Percentiles rank a stretch among this genome's conserved stretches.
These are phyloP conservation scores for Rubus parviflorus DNA, from an alignment of 306 rosid genomes.

Conservation along the genomic window DNA sequence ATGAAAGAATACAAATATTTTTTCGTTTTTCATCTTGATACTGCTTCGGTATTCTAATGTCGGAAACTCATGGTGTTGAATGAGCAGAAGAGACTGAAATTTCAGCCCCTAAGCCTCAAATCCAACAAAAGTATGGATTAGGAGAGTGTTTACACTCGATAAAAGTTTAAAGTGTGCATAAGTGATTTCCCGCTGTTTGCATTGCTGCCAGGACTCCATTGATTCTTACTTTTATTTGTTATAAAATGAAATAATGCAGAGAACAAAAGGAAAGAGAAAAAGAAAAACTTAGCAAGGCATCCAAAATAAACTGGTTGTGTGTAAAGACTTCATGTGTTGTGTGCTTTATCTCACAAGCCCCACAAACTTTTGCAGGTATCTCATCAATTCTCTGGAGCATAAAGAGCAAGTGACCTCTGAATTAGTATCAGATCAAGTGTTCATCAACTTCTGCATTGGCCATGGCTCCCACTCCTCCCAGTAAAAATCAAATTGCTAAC, in stretches of 20 bases:
- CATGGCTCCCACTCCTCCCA: constrained; percentile 47
- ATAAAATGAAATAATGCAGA: not conserved
- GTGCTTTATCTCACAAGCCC: not conserved
- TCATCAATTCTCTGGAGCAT: not conserved
- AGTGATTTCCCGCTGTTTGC: not conserved
- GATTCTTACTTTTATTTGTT: not conserved
- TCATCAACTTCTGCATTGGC: not conserved
- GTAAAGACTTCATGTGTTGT: not conserved
- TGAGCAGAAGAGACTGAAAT: not conserved
- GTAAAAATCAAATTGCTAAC: constrained; percentile 27
- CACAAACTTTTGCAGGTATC: not conserved
- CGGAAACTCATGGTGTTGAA: not conserved
- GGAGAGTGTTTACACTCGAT: not conserved
- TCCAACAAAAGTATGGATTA: not conserved
- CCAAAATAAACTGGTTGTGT: not conserved
- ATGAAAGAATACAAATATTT: not conserved
- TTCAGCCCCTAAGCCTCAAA: not conserved
- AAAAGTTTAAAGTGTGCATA: not conserved
- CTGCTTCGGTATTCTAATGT: not conserved
- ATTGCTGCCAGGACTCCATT: not conserved
- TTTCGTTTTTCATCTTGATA: not conserved
- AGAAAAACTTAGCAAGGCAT: not conserved
- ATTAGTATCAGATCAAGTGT: not conserved
- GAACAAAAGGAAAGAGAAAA: not conserved
- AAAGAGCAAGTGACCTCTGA: not conserved